Evolutionary conservation across 495 filamentous ascomycete genomes (phyloP).

Genomic region (Aspergillus affinis): DNA sequence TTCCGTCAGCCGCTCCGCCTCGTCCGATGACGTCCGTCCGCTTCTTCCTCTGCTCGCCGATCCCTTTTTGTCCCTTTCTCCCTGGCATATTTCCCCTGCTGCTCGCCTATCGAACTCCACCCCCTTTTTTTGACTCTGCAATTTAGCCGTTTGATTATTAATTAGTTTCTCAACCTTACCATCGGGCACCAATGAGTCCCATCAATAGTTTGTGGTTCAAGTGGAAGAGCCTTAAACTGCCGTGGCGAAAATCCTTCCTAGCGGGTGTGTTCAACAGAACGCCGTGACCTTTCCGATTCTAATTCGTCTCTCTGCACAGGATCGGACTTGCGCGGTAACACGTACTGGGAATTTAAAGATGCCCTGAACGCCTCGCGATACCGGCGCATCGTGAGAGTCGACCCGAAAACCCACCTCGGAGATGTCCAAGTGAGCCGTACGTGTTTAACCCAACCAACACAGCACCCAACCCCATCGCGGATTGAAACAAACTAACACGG

Average conservation of each 20-base stretch:
- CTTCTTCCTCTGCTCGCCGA: conserved; percentile 22
- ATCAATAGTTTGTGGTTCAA: conserved; percentile 68
- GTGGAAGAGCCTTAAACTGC: conserved; percentile 81
- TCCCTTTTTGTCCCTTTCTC: not conserved
- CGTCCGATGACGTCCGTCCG: conserved; percentile 33
- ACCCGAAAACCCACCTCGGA: conserved; percentile 58
- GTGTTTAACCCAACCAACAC: conserved; percentile 14
- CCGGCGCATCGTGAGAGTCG: conserved; percentile 68
- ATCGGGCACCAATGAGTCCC: conserved; percentile 29
- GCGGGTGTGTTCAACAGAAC: conserved; percentile 57
- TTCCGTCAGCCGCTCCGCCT: conserved; percentile 11
- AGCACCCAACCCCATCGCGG: not conserved
- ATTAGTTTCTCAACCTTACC: conserved; percentile 6
- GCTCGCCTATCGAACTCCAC: not conserved
- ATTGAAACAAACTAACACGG: conserved; percentile 16
- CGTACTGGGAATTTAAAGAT: conserved; percentile 90
- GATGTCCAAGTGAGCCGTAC: conserved; percentile 65
- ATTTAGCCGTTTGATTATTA: not conserved
- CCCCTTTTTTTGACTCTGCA: conserved; percentile 9
- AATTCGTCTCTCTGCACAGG: conserved; percentile 52
- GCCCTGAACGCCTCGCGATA: conserved; percentile 52
- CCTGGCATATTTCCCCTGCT: not conserved
- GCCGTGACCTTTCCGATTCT: conserved; percentile 7
- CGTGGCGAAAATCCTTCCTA: conserved; percentile 82
- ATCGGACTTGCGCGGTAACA: conserved; percentile 83